Conservation (phyloP, 2,329 filamentous ascomycete species). For the Alternaria brassicae region DNA sequence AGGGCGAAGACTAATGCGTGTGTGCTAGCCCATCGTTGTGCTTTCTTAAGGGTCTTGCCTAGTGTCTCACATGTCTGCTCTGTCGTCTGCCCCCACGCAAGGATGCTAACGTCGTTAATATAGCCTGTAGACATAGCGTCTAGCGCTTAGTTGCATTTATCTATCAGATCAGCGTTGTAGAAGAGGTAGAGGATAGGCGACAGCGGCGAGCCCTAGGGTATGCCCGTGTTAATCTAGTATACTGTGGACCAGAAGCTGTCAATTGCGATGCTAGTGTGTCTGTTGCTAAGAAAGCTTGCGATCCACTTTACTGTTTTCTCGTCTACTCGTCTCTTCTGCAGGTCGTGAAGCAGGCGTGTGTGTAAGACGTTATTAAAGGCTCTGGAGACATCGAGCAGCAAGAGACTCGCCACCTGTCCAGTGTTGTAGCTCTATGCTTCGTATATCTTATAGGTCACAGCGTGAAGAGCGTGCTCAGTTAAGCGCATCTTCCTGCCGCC, state of each 20-base stretch:
- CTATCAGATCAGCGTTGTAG: slow-evolving; percentile 43
- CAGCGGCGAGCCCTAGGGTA: slow-evolving; percentile 41
- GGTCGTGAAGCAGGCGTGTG: slow-evolving; percentile 31
- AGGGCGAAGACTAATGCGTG: slow-evolving; percentile 37
- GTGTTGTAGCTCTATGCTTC: slow-evolving; percentile 24
- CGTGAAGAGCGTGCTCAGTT: slow-evolving; percentile 36
- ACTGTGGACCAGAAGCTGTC: slow-evolving; percentile 15
- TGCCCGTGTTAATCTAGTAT: slow-evolving; percentile 29
- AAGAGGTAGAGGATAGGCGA: slow-evolving; percentile 45
- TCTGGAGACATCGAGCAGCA: slow-evolving; percentile 40
- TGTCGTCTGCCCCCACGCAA: slow-evolving; percentile 23
- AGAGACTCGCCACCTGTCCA: slow-evolving; percentile 36
- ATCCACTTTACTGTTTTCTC: slow-evolving; percentile 26
- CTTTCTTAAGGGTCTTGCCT: slow-evolving; percentile 18
- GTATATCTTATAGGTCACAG: slow-evolving; percentile 35
- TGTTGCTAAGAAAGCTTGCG: slow-evolving; percentile 25
- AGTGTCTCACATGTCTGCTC: slow-evolving; percentile 27
- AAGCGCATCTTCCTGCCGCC: slow-evolving; percentile 34
- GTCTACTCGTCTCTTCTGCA: slow-evolving; percentile 24
- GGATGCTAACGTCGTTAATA: slow-evolving; percentile 35
- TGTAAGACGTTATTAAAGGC: slow-evolving; percentile 41
- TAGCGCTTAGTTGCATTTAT: slow-evolving; percentile 21
- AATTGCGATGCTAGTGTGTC: slow-evolving; percentile 24
- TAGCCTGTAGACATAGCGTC: slow-evolving; percentile 24
- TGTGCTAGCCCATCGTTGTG: slow-evolving; percentile 29